These are phyloP conservation scores for Pontederia crassipes DNA, from an alignment of 176 grass and related monocot genomes.

Conservation along the genomic window DNA sequence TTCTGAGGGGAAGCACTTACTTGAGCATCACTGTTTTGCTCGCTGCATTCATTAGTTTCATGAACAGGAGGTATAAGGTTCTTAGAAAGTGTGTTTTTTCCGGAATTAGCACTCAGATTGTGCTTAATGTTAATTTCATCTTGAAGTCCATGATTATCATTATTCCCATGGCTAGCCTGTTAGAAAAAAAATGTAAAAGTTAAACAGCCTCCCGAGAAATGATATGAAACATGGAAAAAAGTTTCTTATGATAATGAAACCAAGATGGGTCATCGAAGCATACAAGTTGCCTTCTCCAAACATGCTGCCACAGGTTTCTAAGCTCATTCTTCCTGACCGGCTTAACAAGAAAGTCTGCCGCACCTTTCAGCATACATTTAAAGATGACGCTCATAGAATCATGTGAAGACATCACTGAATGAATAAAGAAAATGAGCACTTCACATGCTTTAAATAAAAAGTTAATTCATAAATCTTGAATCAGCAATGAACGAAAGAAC, in stretches of 20 bases:
- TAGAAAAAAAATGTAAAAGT: slow-evolving; percentile 10
- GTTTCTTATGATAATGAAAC: neutral
- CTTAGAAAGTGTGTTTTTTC: slow-evolving; percentile 19
- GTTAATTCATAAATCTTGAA: neutral
- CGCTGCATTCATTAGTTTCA: slow-evolving; percentile 58
- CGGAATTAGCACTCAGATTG: slow-evolving; percentile 9
- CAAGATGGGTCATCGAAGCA: slow-evolving; percentile 5
- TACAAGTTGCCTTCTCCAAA: slow-evolving; percentile 97
- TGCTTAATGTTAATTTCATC: slow-evolving; percentile 31
- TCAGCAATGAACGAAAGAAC: neutral
- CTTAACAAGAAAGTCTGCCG: slow-evolving; percentile 94
- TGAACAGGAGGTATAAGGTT: slow-evolving; percentile 12
- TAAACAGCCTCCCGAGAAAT: neutral
- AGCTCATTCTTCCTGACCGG: slow-evolving; percentile 92
- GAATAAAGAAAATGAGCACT: slow-evolving; percentile 15
- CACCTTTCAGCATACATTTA: slow-evolving; percentile 98
- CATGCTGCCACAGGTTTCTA: slow-evolving; percentile 93
- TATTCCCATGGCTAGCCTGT: slow-evolving; percentile 46
- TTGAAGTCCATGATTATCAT: slow-evolving; percentile 30
- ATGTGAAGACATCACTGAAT: slow-evolving; percentile 97
- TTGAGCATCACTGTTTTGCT: slow-evolving; percentile 94
- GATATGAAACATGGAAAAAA: too few relatives aligned
- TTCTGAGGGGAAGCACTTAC: slow-evolving; percentile 40
- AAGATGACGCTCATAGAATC: slow-evolving; percentile 96
- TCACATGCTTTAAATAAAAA: slow-evolving; percentile 1